Evolutionary conservation across 1,284 basidiomycete species (phyloP), one percentile per base, ranked within the genome.

Genomic region (Ganoderma resinaceum): DNA sequence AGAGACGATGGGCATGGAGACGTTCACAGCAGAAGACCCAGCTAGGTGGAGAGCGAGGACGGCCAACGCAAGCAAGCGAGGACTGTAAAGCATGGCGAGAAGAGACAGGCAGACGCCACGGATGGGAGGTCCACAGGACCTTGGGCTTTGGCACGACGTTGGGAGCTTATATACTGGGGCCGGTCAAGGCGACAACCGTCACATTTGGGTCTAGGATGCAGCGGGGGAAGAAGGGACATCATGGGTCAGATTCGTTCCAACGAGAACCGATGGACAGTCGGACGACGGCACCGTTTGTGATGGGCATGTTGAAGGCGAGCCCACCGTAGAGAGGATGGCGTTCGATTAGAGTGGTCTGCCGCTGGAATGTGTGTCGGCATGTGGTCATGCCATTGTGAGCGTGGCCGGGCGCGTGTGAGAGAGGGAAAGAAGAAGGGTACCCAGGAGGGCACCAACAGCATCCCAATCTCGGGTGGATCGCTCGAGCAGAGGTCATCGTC

Each of bases 1-100:
- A n/a, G 70, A 49, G 59, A 66, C 11, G 46, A 72, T 33, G 33
- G 75, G 74, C 20, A 76, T 43, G 16, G 72, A 69, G 20, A 75
- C 73, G 60, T 72, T 71, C 5, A 74, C 53, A 18, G 73, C 68
- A 23, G 63, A 40, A 23, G 58, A 62, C n/a, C 23, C n/a, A 11
- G n/a, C 18, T 2, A 59, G 58, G 23, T 29, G 58, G n/a, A 38
- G 20, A 0, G 58, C 58, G 4, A 59, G 35, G 37, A 11, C 37
- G 35, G 37, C 58, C 20, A 38, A 37, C 9, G 37, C 37, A 12
- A 59, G 58, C 58, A 14, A 14, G 23, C n/a, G 58, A 38, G 58
- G 37, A 23, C 35, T 16, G n/a, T 23, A 23, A 38, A 7, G 37
- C 58, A 59, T 59, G 58, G 20, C 58, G 58, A 37, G 58, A 5